Evolutionary conservation across 75 land plant genomes (phyloP).

Genomic region (Selaginella tamariscina): DNA sequence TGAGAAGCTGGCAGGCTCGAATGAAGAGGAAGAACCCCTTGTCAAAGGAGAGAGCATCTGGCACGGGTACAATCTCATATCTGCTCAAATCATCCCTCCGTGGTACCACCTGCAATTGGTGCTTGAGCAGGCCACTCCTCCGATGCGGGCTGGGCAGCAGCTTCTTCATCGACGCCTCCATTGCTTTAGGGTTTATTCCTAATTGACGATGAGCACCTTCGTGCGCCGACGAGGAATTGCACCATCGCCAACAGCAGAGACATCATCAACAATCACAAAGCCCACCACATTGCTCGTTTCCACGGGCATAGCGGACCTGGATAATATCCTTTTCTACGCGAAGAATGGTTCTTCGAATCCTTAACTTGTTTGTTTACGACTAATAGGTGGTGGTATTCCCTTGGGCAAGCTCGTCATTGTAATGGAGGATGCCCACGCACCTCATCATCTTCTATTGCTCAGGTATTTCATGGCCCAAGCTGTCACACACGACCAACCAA

Average conservation of each 20-base stretch:
- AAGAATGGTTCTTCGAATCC: background rate
- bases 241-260: background rate
- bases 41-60: constrained; percentile 67
- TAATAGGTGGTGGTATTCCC: constrained; percentile 80
- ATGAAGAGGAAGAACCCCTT: constrained; percentile 77
- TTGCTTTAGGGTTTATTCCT: too few species aligned
- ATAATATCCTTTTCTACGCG: constrained; percentile 40
- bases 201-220: too few species aligned
- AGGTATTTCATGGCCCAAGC: constrained; percentile 95
- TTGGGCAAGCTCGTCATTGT: constrained; percentile 74
- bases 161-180: background rate
- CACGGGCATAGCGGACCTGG: constrained; percentile 79
- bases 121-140: constrained; percentile 45
- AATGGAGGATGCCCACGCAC: constrained; percentile 89
- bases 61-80: constrained; percentile 68
- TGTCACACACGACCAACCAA: constrained; percentile 63
- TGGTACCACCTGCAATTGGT: constrained; percentile 50
- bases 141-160: constrained; percentile 7
- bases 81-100: constrained; percentile 54
- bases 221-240: background rate
- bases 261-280: constrained; percentile 31
- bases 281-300: constrained; percentile 52
- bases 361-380: constrained; percentile 28
- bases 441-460: constrained; percentile 77
- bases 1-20: constrained; percentile 69